Base-by-base conservation (phyloP, 257 asterid species). In the Fraxinus quadrangulata region DNA sequence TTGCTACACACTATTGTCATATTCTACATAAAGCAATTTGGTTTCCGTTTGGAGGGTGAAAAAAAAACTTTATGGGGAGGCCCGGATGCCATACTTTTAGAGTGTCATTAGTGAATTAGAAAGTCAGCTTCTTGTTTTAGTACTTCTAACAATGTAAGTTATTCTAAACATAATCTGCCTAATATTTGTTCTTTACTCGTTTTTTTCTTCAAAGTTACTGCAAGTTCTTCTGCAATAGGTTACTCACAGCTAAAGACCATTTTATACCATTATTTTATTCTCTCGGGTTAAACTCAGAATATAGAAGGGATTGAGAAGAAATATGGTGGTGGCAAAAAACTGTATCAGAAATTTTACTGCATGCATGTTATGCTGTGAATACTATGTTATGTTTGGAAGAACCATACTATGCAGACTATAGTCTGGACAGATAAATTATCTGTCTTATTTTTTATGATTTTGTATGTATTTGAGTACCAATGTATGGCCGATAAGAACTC, bases 131-230 rank as follows among this genome's bases (percentile, higher is more conserved):
- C 80, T 73, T 72, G 73, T 68, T 78, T 75, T 54, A 51, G 73
- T 67, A 56, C 77, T 61, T 75, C 47, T 51, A 69, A 40, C 61
- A 81, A 65, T 72, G 61, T 19, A 71, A 79, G 72, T 80, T 71
- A 70, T 78, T 80, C 80, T 80, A 80, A 84, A 84, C 84, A 83
- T 73, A 83, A 68, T 78, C 74, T 84, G 77, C 84, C 81, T 78
- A 84, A 77, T 65, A 19, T 80, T 74, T 80, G 68, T 81, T 75
- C 39, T 72, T 84, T 71, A 67, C 80, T 21, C 65, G 24, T 40
- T 71, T 80, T 77, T 59, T 59, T 80, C 76, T 69, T 76, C 59
- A 34, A 76, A 73, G 5, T 23, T 9, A 42, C 49, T 11, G 56
- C n/a, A 19, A 54, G n/a, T 54, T 17, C 23, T 16, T 17, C 65